Evolutionary conservation across 306 rosid genomes (phyloP), one percentile per base, ranked within the genome.

Genomic region (Lathyrus tuberosus): DNA sequence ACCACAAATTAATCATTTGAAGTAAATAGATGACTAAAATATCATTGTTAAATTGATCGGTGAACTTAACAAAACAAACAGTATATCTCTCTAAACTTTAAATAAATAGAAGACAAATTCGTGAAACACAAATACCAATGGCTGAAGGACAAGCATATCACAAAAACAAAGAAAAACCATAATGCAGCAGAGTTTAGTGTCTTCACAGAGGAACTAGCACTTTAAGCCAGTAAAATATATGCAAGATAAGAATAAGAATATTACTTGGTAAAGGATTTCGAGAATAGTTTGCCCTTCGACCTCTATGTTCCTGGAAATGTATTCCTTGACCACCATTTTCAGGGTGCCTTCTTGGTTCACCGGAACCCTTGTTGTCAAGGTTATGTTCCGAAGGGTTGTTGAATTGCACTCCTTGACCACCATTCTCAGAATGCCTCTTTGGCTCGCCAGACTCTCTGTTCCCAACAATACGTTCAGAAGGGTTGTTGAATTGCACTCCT

Each of bases 181-280:
- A 56, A 14, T 14, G 6, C 64, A 30, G 15, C 24, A 31, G 8
- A 59, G 43, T 58, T 30, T 8, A 58, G 64, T 35, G 64, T n/a
- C 2, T 58, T 31, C 42, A 15, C 13, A 22, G 3, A 59, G 22
- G 64, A 33, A 33, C 38, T 33, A 1, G 8, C 10, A 6, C 37
- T 46, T 65, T 64, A 51, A 65, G 65, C 13, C 17, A 14, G 6
- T 35, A 24, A 49, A 24, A 42, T 12, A 65, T 18, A 52, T 24
- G 43, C 17, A 40, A 65, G 67, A 17, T n/a, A 53, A 20, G 65
- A 40, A 17, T n/a, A 53, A 20, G 65, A 40, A 67, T 3, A 62
- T 85, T 89, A 89, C 97, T 92, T 71, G 89, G 84, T 52, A 66
- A 46, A 76, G 82, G 66, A 76, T 69, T 84, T 46, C 88, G 83